Evolutionary conservation across 495 filamentous ascomycete species (phyloP).

Genomic region (Penicillium parvum): DNA sequence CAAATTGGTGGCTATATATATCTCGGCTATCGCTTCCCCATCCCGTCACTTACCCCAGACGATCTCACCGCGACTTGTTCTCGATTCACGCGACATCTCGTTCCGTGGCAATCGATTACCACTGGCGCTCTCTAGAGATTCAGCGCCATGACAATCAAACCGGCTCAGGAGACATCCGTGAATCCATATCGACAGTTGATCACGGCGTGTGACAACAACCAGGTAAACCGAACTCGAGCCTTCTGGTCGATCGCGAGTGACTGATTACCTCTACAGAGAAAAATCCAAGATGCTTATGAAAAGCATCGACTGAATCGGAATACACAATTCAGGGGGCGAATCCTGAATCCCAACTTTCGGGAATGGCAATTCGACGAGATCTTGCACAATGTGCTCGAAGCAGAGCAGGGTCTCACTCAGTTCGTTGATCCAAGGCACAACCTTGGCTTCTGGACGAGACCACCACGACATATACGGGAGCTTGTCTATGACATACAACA

Average conservation of each 20-base stretch:
- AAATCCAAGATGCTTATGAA: slow-evolving; percentile 69
- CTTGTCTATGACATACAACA: slow-evolving; percentile 66
- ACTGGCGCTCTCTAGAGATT: too few species aligned
- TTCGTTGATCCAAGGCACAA: slow-evolving; percentile 74
- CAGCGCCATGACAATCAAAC: slow-evolving; percentile 24
- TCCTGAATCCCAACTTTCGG: slow-evolving; percentile 62
- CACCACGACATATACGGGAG: slow-evolving; percentile 61
- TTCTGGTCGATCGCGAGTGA: neutral
- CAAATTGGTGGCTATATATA: slow-evolving; percentile 1
- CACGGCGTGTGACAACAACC: slow-evolving; percentile 50
- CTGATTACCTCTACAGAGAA: slow-evolving; percentile 39
- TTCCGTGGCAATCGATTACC: too few species aligned
- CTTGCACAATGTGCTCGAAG: slow-evolving; percentile 53
- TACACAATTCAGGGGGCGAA: slow-evolving; percentile 60
- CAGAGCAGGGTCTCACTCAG: slow-evolving; percentile 33
- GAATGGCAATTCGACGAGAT: slow-evolving; percentile 73
- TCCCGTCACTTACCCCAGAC: neutral
- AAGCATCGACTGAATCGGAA: slow-evolving; percentile 71
- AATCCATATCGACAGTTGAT: slow-evolving; percentile 82
- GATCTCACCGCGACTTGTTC: neutral
- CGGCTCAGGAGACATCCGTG: slow-evolving; percentile 8
- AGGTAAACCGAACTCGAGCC: slow-evolving; percentile 39
- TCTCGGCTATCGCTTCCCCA: neutral
- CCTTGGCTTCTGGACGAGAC: slow-evolving; percentile 82
- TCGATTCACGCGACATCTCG: too few species aligned